These are phyloP conservation scores for Potentilla sterilis DNA, from an alignment of 306 rosid genomes.

Conservation along the genomic window DNA sequence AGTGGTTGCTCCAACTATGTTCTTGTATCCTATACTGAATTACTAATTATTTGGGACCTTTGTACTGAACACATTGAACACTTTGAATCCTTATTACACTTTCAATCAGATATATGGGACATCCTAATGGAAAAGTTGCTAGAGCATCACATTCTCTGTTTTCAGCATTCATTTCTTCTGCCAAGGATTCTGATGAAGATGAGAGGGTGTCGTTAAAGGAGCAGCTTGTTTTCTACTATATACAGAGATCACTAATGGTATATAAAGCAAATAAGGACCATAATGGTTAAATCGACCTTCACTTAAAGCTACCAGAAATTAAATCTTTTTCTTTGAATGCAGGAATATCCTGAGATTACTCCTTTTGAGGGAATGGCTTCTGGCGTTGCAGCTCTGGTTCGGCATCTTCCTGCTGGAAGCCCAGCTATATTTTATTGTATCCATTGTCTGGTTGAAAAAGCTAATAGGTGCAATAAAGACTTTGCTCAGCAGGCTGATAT, in stretches of 20 bases:
- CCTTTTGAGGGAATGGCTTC: slow-evolving; percentile 97
- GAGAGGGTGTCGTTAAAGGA: slow-evolving; percentile 63
- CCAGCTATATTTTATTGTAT: slow-evolving; percentile 79
- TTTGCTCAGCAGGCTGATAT: slow-evolving; percentile 45
- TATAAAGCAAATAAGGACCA: neutral
- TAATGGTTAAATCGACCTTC: slow-evolving; percentile 16
- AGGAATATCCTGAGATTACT: slow-evolving; percentile 86
- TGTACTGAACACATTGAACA: slow-evolving; percentile 14
- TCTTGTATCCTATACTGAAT: slow-evolving; percentile 76
- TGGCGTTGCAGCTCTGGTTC: slow-evolving; percentile 74
- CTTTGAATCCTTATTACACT: slow-evolving; percentile 42
- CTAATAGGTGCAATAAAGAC: slow-evolving; percentile 48
- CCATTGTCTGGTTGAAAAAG: slow-evolving; percentile 64
- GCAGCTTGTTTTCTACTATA: slow-evolving; percentile 84
- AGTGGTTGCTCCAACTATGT: slow-evolving; percentile 69
- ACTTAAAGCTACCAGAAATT: slow-evolving; percentile 5
- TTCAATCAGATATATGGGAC: slow-evolving; percentile 75
- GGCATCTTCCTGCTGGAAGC: slow-evolving; percentile 91
- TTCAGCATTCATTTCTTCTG: slow-evolving; percentile 58
- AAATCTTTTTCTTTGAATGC: slow-evolving; percentile 25
- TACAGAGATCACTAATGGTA: slow-evolving; percentile 77
- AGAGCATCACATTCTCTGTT: slow-evolving; percentile 84
- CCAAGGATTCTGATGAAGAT: slow-evolving; percentile 52
- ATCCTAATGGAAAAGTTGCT: slow-evolving; percentile 79
- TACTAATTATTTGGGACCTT: slow-evolving; percentile 20